Evolutionary conservation across 2,329 filamentous ascomycete genomes (phyloP).

Genomic region (Parascedosporium putredinis): DNA sequence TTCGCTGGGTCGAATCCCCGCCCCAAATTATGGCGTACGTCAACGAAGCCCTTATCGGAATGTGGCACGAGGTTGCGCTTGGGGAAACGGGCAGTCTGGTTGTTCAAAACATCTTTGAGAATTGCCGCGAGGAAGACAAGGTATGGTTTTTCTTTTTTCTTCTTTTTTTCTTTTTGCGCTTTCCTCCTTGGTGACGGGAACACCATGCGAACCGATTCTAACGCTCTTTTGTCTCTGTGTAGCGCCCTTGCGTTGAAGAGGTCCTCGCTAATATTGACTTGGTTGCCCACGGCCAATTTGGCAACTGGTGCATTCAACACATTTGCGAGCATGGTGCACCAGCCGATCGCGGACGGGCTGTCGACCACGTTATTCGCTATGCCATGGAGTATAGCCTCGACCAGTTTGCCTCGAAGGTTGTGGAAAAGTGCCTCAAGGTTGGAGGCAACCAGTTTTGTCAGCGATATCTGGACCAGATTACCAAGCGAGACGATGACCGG

Average conservation of each 20-base stretch:
- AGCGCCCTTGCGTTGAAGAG: slow-evolving; percentile 96
- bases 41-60: slow-evolving; percentile 85
- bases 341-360: slow-evolving; percentile 80
- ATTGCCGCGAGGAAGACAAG: slow-evolving; percentile 97
- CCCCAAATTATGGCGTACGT: slow-evolving; percentile 98
- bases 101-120: slow-evolving; percentile 99
- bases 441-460: slow-evolving; percentile 81
- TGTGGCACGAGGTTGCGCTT: slow-evolving; percentile 98
- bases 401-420: slow-evolving; percentile 97
- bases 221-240: slow-evolving; percentile 14
- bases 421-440: slow-evolving; percentile 98
- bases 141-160: slow-evolving; percentile 35
- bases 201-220: background rate
- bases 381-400: slow-evolving; percentile 97
- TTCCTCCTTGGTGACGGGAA: too few relatives aligned
- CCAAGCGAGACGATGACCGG: slow-evolving; percentile 79
- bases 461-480: slow-evolving; percentile 87
- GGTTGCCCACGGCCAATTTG: slow-evolving; percentile 93
- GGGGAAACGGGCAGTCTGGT: slow-evolving; percentile 96
- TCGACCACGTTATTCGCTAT: slow-evolving; percentile 90
- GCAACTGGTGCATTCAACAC: slow-evolving; percentile 99
- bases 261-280: slow-evolving; percentile 92
- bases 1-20: slow-evolving; percentile 88
- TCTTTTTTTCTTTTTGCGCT: too few relatives aligned
- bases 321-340: slow-evolving; percentile 94